Conservation (phyloP, 202 grass and related monocot genomes). For the Carex sylvatica region DNA sequence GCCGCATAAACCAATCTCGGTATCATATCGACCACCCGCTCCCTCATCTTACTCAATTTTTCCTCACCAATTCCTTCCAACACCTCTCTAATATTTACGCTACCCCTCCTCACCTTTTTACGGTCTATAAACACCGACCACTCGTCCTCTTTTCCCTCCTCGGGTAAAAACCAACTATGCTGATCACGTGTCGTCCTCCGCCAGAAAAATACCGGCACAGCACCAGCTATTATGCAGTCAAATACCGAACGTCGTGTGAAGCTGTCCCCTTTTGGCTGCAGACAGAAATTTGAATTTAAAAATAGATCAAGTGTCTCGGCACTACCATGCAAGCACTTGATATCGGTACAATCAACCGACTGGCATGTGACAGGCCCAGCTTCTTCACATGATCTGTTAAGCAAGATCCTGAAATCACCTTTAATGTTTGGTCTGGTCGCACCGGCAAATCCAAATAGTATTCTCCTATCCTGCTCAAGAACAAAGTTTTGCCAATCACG, state of each 20-base stretch:
- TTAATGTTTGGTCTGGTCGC: conserved; percentile 54
- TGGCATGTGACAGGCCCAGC: conserved; percentile 38
- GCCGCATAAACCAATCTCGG: conserved; percentile 59
- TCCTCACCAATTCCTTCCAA: conserved; percentile 57
- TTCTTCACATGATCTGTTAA: conserved; percentile 55
- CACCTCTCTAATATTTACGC: conserved; percentile 50
- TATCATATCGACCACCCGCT: conserved; percentile 78
- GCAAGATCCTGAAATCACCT: conserved; percentile 64
- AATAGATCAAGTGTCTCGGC: conserved; percentile 60
- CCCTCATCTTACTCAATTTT: conserved; percentile 50
- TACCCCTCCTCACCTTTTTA: conserved; percentile 51
- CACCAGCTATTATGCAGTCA: conserved; percentile 88
- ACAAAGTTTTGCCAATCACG: conserved; percentile 64
- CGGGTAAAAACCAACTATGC: conserved; percentile 73
- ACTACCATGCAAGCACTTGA: conserved; percentile 66
- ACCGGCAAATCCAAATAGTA: conserved; percentile 72
- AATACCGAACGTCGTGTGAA: conserved; percentile 83
- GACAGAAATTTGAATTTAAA: conserved; percentile 68
- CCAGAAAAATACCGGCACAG: conserved; percentile 90
- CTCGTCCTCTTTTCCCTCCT: conserved; percentile 34
- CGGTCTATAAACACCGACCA: conserved; percentile 95
- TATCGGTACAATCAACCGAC: conserved; percentile 58
- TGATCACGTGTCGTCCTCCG: conserved; percentile 59
- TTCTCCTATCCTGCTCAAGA: conserved; percentile 35
- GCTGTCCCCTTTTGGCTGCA: conserved; percentile 89